These are phyloP conservation scores for Coprinopsis marcescibilis DNA, from an alignment of 768 basidiomycete species.

Conservation along the genomic window DNA sequence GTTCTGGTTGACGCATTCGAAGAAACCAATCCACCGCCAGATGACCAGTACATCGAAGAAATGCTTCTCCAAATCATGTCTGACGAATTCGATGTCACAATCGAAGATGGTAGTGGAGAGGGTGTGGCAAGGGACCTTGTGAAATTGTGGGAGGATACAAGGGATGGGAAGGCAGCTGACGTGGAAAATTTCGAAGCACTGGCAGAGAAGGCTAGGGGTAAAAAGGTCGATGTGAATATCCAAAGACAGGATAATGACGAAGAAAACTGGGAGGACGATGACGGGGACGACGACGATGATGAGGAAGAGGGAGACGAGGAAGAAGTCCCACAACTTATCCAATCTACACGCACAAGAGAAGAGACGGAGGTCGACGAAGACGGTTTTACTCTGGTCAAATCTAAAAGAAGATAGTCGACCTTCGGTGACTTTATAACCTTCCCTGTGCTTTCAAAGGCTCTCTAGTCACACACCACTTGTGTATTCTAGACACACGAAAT, in stretches of 20 bases:
- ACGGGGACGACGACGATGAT: constrained; percentile 22
- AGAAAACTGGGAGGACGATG: constrained; percentile 39
- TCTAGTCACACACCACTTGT: too few relatives aligned
- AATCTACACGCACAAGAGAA: too few relatives aligned
- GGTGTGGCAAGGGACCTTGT: constrained; percentile 70
- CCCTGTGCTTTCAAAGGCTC: too few relatives aligned
- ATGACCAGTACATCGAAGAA: constrained; percentile 76
- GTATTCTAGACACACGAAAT: too few relatives aligned
- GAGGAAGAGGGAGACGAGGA: constrained; percentile 86
- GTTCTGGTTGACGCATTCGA: constrained; percentile 79
- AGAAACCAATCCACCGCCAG: constrained; percentile 39
- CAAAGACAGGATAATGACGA: constrained; percentile 41
- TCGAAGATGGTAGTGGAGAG: constrained; percentile 84
- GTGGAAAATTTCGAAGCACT: constrained; percentile 59
- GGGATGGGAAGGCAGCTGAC: constrained; percentile 37
- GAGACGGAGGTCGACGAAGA: constrained; percentile 81
- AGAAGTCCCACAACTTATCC: too few relatives aligned
- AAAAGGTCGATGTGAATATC: constrained; percentile 43
- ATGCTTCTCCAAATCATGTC: constrained; percentile 76
- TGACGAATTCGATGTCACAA: constrained; percentile 79
- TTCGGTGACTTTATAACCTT: too few relatives aligned
- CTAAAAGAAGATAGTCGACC: not conserved
- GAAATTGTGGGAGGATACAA: constrained; percentile 55
- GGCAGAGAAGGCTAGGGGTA: constrained; percentile 54
- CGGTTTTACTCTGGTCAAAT: not conserved